phyloP scores from a whole-genome alignment of 2,329 filamentous ascomycete species.

The Fusarium guadeloupense region DNA sequence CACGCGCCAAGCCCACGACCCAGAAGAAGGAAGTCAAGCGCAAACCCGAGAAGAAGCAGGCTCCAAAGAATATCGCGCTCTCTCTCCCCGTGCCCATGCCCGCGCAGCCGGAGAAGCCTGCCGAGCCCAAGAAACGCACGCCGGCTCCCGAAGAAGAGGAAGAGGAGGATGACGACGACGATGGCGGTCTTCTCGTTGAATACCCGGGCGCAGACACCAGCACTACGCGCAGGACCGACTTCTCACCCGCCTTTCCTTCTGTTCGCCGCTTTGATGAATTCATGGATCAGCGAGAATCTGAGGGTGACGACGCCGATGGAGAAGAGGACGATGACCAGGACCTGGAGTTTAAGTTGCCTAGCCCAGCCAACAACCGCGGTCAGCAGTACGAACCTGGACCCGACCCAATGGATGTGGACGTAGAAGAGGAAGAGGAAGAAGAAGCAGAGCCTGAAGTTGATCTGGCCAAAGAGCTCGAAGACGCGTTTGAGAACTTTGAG shows the following conservation, averaged over 20 bases:
- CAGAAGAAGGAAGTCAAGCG: constrained; percentile 46
- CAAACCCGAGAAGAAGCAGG: constrained; percentile 50
- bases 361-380: constrained; percentile 57
- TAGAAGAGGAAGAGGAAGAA: constrained; percentile 39
- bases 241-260: constrained; percentile 60
- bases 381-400: constrained; percentile 35
- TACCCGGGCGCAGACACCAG: constrained; percentile 63
- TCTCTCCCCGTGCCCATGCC: constrained; percentile 49
- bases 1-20: constrained; percentile 35
- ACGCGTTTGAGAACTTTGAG: constrained; percentile 62
- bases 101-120: constrained; percentile 26
- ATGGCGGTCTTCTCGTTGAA: constrained; percentile 67
- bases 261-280: constrained; percentile 64
- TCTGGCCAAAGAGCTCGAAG: constrained; percentile 63
- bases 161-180: constrained; percentile 65
- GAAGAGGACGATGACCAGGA: constrained; percentile 60
- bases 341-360: constrained; percentile 62
- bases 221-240: constrained; percentile 50
- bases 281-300: constrained; percentile 56
- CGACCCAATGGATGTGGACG: constrained; percentile 45
- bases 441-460: constrained; percentile 49
- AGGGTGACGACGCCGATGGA: constrained; percentile 58
- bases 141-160: constrained; percentile 58
- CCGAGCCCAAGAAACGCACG: constrained; percentile 44
- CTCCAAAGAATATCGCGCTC: constrained; percentile 47